Base-by-base conservation (phyloP, 2,329 filamentous ascomycete genomes). In the Clonostachys byssicola region DNA sequence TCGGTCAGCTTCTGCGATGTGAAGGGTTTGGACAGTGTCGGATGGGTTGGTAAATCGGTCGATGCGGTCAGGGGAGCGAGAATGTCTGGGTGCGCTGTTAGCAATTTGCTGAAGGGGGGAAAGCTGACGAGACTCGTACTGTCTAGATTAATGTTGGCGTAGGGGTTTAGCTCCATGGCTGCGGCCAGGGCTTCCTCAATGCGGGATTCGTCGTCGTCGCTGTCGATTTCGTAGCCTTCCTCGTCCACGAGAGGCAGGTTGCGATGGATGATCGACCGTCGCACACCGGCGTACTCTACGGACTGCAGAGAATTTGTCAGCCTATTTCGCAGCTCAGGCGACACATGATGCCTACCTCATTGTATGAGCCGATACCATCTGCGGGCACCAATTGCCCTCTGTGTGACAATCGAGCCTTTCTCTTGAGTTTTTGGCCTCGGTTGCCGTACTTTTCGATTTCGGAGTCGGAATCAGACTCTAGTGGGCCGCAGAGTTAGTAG, bases 401-500 rank as follows among this genome's bases (percentile, higher is more conserved):
- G 56, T 81, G 84, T 42, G 87, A 79, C 60, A 88, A 88, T 55
- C 82, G 78, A 41, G 88, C 84, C 56, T 82, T 79, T 64, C 83
- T 87, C 72, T 91, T 89, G 42, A 92, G 74, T 63, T 92, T 92
- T 65, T 89, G 82, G 51, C 86, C 87, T 60, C 88, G 84, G 65
- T 91, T 91, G 48, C 83, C 86, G 56, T 79, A 80, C 56, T 79
- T 75, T 50, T 84, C 77, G 56, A 90, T 83, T 47, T 82, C 79
- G 50, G 84, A 83, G 64, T 92, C 89, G 49, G 86, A 89, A 62
- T 92, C 88, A 56, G 85, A 89, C 52, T 89, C 88, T 91, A 66
- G 38, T 48, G 46, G 42, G 47, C 54, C 42, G 38, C 42, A 47
- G 38, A 42, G 59, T 59, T 51, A 60, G 54, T 49, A 14, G 30